phyloP scores from a whole-genome alignment of 768 basidiomycete genomes.

The Rhizopogon vesiculosus region DNA sequence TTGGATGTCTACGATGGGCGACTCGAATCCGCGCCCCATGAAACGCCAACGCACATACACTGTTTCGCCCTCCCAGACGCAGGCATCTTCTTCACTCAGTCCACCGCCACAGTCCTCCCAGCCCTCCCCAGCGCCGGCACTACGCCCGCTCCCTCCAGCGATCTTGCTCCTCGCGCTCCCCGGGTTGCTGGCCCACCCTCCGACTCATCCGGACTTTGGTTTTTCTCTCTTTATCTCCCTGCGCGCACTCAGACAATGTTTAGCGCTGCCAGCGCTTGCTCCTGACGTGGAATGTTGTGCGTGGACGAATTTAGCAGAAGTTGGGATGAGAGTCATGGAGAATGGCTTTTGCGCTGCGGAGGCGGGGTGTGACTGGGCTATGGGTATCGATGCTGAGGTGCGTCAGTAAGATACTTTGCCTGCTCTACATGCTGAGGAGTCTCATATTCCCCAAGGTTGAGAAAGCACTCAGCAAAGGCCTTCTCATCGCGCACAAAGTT shows the following conservation, averaged over 20 bases:
- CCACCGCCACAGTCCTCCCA: not conserved
- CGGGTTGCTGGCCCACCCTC: constrained; percentile 56
- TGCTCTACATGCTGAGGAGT: constrained; percentile 1
- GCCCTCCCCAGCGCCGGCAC: not conserved
- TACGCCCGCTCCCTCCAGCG: constrained; percentile 35
- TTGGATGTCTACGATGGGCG: constrained; percentile 16
- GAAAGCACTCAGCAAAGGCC: not conserved
- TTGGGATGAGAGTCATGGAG: constrained; percentile 40
- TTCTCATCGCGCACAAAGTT: constrained; percentile 22
- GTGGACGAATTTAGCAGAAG: constrained; percentile 65
- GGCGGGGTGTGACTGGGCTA: not conserved
- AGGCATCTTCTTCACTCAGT: not conserved
- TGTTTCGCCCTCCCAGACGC: not conserved
- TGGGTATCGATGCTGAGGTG: not conserved
- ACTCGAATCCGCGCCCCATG: constrained; percentile 27
- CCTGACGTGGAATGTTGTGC: constrained; percentile 64
- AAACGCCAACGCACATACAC: constrained; percentile 27
- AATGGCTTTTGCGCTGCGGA: not conserved
- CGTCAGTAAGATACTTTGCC: not conserved
- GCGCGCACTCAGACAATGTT: constrained; percentile 51
- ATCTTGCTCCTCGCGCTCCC: constrained; percentile 61
- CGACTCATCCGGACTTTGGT: constrained; percentile 51
- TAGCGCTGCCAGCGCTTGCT: constrained; percentile 44
- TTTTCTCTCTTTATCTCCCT: constrained; percentile 54
- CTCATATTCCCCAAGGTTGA: not conserved